Evolutionary conservation across 2,329 filamentous ascomycete genomes (phyloP), one percentile per base, ranked within the genome.

Genomic region (Coniochaeta ligniaria): DNA sequence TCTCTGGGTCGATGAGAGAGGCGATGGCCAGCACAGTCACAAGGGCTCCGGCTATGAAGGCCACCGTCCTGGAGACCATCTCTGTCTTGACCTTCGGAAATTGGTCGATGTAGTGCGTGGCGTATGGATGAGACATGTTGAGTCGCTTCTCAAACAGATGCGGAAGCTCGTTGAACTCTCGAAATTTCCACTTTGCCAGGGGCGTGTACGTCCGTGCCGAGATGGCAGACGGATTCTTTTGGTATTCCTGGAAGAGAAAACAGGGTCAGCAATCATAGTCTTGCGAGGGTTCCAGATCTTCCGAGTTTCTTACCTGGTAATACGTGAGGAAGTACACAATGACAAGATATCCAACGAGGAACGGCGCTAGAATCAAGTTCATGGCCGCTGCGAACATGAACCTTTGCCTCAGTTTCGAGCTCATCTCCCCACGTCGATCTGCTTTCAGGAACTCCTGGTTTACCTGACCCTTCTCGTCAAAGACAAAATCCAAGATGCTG

Each of bases 41-140:
- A 38, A 98, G 81, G 0, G 94, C 91, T 7, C 95, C 93, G 9
- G 91, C 84, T 63, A 98, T 83, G 68, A 99, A 97, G 1, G 92
- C 88, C 33, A 97, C 82, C 56, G 96, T 96, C 45, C 89, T 85
- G 12, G 90, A 90, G 38, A 94, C 72, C 67, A 96, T 92, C 63
- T 95, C 89, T 0, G 88, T 95, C 75, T 97, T 96, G 70, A 93
- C 88, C 72, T 98, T 98, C 0, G 95, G 95, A 63, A 99, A 99
- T 65, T 98, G 94, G 65, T 96, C 92, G 28, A 99, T 83, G 69
- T 99, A 99, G 56, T 92, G 86, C 36, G 89, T 92, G 2, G 95
- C 94, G 71, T 92, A 97, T 0, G 94, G 93, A 69, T 95, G 92
- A 0, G 95, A 96, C 89, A 98, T 96, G 65, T 96, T 93, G 47